These are phyloP conservation scores for Piedraia hortae DNA, from an alignment of 2,329 filamentous ascomycete species.

Conservation along the genomic window DNA sequence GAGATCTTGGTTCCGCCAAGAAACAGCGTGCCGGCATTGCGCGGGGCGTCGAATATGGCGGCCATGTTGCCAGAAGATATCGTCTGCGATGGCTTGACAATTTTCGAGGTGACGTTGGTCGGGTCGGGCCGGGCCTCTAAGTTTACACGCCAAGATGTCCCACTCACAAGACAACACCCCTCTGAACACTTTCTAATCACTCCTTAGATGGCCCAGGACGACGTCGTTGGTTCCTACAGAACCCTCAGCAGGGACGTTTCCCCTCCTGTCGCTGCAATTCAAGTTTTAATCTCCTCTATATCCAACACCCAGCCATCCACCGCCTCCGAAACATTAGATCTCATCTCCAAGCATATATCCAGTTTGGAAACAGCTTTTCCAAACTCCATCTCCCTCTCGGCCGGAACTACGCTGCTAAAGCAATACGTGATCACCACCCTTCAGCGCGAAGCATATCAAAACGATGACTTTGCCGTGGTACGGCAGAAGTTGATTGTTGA, in stretches of 20 bases:
- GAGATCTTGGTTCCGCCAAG: slow-evolving; percentile 94
- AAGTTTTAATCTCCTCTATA: slow-evolving; percentile 68
- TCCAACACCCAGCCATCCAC: slow-evolving; percentile 55
- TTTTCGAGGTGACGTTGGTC: no score
- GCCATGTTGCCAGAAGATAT: no score
- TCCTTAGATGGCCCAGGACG: no score
- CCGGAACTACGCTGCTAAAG: slow-evolving; percentile 86
- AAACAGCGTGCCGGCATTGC: slow-evolving; percentile 82
- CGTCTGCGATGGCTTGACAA: no score
- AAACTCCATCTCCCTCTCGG: slow-evolving; percentile 76
- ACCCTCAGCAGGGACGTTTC: no score
- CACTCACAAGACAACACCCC: no score
- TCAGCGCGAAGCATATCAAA: slow-evolving; percentile 24
- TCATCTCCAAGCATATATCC: slow-evolving; percentile 49
- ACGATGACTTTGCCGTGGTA: slow-evolving; percentile 54
- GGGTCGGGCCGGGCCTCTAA: no score
- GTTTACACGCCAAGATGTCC: no score
- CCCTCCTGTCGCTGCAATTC: slow-evolving; percentile 79
- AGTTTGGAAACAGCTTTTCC: slow-evolving; percentile 51
- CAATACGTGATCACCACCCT: slow-evolving; percentile 63
- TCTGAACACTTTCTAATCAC: no score
- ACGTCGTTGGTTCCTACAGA: no score
- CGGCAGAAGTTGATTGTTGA: slow-evolving; percentile 64
- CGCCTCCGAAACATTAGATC: slow-evolving; percentile 76
- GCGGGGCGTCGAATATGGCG: slow-evolving; percentile 83